Conservation (phyloP, 805 yeast species). For the Nakazawaea ishiwadae region DNA sequence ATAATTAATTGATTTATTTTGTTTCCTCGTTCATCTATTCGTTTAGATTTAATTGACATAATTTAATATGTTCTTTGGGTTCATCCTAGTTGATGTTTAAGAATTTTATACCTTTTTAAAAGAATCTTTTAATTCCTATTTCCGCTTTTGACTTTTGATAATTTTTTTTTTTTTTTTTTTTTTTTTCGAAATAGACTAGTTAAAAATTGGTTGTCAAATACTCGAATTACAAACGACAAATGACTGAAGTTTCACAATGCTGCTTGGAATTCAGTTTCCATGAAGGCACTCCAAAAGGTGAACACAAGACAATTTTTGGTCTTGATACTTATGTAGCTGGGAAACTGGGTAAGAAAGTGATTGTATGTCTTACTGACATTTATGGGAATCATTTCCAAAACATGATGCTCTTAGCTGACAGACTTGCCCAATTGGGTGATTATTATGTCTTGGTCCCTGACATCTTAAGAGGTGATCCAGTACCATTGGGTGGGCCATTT, state of each 20-base stretch:
- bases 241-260: slow-evolving; percentile 22
- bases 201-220: too few relatives aligned
- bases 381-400: slow-evolving; percentile 26
- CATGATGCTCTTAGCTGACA: slow-evolving; percentile 30
- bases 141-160: too few relatives aligned
- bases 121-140: too few relatives aligned
- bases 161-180: too few relatives aligned
- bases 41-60: too few relatives aligned
- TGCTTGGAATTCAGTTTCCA: slow-evolving; percentile 39
- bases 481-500: slow-evolving; percentile 29
- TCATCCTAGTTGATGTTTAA: too few relatives aligned
- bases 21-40: too few relatives aligned
- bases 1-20: too few relatives aligned
- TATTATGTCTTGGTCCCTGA: slow-evolving; percentile 34
- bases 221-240: too few relatives aligned
- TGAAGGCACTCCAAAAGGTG: slow-evolving; percentile 49
- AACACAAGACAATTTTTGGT: slow-evolving; percentile 35
- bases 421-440: slow-evolving; percentile 24
- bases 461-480: slow-evolving; percentile 30
- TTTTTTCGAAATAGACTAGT: too few relatives aligned
- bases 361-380: slow-evolving; percentile 33
- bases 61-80: too few relatives aligned
- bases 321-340: slow-evolving; percentile 44
- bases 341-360: slow-evolving; percentile 23
- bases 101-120: too few relatives aligned